Conservation (phyloP, 1,284 basidiomycete species). For the Tausonia pullulans region DNA sequence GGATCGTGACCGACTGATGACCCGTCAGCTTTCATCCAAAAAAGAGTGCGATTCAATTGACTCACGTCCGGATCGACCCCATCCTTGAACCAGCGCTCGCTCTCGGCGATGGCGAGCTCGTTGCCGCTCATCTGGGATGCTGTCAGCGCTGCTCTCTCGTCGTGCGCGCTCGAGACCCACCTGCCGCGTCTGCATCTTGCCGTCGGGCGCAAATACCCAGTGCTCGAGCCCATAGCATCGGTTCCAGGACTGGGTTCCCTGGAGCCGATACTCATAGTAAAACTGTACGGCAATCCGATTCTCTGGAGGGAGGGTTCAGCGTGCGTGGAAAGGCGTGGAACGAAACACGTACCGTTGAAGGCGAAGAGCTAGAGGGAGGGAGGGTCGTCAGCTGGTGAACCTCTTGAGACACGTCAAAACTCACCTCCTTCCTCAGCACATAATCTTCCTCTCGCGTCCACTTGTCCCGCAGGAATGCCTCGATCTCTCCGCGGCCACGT, state of each 20-base stretch:
- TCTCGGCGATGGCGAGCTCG: constrained; percentile 43
- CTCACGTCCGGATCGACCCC: constrained; percentile 30
- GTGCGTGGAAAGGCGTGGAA: no score
- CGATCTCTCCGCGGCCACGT: constrained; percentile 41
- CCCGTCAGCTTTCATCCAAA: no score
- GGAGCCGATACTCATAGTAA: neutral
- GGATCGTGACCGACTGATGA: no score
- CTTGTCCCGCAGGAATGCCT: constrained; percentile 44
- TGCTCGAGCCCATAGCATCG: constrained; percentile 29
- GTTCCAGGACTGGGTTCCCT: neutral
- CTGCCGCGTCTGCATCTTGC: constrained; percentile 45
- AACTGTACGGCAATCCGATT: constrained; percentile 7
- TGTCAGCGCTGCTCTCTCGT: no score
- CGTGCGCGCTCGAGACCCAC: constrained; percentile 16
- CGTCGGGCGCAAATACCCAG: constrained; percentile 48
- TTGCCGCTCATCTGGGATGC: constrained; percentile 29
- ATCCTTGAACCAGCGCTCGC: constrained; percentile 49
- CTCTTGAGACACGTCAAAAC: no score
- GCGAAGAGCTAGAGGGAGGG: no score
- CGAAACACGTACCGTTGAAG: no score
- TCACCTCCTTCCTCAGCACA: constrained; percentile 19
- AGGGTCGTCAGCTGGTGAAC: no score
- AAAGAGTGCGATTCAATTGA: neutral
- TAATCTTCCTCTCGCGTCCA: constrained; percentile 45
- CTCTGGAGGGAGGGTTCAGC: no score